Conservation (phyloP, 768 basidiomycete genomes). For the Strobilomyces dryophilus region DNA sequence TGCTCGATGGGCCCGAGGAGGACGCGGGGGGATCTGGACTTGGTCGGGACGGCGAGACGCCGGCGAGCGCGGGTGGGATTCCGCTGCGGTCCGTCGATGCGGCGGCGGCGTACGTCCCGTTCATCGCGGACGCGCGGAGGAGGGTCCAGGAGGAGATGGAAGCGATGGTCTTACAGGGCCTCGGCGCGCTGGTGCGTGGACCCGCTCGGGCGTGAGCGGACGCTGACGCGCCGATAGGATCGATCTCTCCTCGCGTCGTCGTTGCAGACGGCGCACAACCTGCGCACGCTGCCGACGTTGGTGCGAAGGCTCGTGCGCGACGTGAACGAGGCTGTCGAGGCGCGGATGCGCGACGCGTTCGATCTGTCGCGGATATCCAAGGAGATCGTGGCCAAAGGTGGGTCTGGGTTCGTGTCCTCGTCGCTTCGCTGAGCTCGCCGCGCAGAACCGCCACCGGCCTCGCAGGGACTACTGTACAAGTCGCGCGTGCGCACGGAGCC, state of each 20-base stretch:
- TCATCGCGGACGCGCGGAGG: conserved; percentile 66
- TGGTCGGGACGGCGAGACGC: conserved; percentile 10
- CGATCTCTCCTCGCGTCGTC: conserved; percentile 89
- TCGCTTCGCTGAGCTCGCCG: too few relatives aligned
- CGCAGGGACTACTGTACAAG: conserved; percentile 59
- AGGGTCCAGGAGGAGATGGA: conserved; percentile 87
- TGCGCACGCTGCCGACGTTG: conserved; percentile 77
- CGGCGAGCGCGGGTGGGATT: conserved; percentile 31
- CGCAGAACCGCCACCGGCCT: conserved; percentile 20
- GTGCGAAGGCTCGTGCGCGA: conserved; percentile 77
- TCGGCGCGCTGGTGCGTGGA: conserved; percentile 65
- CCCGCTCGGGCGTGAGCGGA: background rate
- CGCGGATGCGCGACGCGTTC: conserved; percentile 76
- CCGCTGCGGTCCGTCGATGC: conserved; percentile 72
- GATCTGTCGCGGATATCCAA: conserved; percentile 85
- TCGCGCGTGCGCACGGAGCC: conserved; percentile 89
- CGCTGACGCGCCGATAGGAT: conserved; percentile 48
- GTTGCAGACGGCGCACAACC: conserved; percentile 93
- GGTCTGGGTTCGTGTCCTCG: background rate
- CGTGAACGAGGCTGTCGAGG: conserved; percentile 78
- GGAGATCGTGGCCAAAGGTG: conserved; percentile 80
- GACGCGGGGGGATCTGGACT: background rate
- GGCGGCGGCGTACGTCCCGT: conserved; percentile 64
- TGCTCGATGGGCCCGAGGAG: conserved; percentile 44
- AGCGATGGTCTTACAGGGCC: conserved; percentile 77